Evolutionary conservation across 1,139 yeast species (phyloP), one percentile per base, ranked within the genome.

Genomic region (Yamadazyma sp.): DNA sequence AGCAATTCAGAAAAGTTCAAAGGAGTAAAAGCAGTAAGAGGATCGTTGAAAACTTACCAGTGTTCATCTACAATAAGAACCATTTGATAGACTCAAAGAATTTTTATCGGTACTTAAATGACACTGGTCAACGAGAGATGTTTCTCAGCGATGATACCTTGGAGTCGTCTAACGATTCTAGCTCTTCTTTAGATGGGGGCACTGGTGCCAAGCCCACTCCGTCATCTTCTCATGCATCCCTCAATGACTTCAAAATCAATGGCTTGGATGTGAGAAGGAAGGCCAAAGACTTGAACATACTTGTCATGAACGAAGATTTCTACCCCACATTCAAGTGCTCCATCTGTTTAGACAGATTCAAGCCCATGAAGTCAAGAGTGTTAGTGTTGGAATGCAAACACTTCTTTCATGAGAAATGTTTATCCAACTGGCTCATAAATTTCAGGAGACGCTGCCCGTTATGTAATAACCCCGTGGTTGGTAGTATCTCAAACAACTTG

Each of bases 351-450:
- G 76, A 68, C 11, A 61, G 53, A 41, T 70, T 66, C 44, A 49
- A 54, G 14, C 72, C 73, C 2, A 56, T 70, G 28, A 50, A 51
- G 37, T 66, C 74, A 5, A 50, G 64, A 29, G 70, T 71, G 5
- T 55, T 71, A 33, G 64, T 70, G n/a, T 55, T 71, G 38, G 63
- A 61, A 16, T 71, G 77, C 46, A 68, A 68, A 45, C 77, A 71
- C 49, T 59, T 70, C 25, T 70, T 60, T 46, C 77, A 71, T 47
- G 73, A 71, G 43, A 53, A 54, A 23, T 71, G 77, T 46, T 58
- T 71, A 37, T 62, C 73, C 15, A 70, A 70, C 45, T 71, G 77
- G 77, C 55, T 71, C 33, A 64, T 71, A 20, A 69, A 70, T 48
- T 71, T 70, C 50, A 58, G 61, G 35, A 52, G 74, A 40, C 65